Evolutionary conservation across 805 yeast genomes (phyloP).

Genomic region (Lipomyces yamadae): DNA sequence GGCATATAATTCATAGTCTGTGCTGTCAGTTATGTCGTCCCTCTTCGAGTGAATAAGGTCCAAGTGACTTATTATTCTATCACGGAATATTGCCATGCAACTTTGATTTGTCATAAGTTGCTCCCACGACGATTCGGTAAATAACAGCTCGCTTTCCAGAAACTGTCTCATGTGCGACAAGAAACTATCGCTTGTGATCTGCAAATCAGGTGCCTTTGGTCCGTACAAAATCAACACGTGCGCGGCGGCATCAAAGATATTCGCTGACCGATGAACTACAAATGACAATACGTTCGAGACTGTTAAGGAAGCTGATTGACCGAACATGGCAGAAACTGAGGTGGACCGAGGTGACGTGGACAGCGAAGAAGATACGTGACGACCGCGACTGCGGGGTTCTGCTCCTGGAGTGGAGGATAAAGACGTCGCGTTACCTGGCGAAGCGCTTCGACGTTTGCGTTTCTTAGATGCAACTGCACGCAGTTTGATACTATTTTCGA

Average conservation of each 20-base stretch:
- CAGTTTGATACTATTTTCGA: slow-evolving; percentile 6
- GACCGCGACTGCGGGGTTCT: neutral
- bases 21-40: slow-evolving; percentile 4
- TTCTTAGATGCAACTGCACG: slow-evolving; percentile 7
- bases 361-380: neutral
- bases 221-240: slow-evolving; percentile 26
- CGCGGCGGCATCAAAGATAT: slow-evolving; percentile 19
- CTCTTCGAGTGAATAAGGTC: slow-evolving; percentile 2
- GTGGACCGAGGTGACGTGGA: slow-evolving; percentile 5
- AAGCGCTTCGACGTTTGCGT: slow-evolving; percentile 2
- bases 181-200: slow-evolving; percentile 6
- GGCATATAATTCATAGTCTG: slow-evolving; percentile 3
- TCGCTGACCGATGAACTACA: neutral
- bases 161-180: slow-evolving; percentile 11
- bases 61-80: slow-evolving; percentile 4
- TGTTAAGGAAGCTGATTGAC: slow-evolving; percentile 1
- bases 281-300: slow-evolving; percentile 11
- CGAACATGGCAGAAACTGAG: slow-evolving; percentile 1
- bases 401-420: neutral
- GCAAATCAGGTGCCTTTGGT: slow-evolving; percentile 15
- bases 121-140: slow-evolving; percentile 15
- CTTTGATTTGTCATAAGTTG: slow-evolving; percentile 1
- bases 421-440: slow-evolving; percentile 7
- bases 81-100: slow-evolving; percentile 3
- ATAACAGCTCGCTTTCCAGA: slow-evolving; percentile 14